A percentile compares a stretch with the other conserved stretches of the same genome.
phyloP scores from a whole-genome alignment of 768 basidiomycete species.

The Mycena polygramma region DNA sequence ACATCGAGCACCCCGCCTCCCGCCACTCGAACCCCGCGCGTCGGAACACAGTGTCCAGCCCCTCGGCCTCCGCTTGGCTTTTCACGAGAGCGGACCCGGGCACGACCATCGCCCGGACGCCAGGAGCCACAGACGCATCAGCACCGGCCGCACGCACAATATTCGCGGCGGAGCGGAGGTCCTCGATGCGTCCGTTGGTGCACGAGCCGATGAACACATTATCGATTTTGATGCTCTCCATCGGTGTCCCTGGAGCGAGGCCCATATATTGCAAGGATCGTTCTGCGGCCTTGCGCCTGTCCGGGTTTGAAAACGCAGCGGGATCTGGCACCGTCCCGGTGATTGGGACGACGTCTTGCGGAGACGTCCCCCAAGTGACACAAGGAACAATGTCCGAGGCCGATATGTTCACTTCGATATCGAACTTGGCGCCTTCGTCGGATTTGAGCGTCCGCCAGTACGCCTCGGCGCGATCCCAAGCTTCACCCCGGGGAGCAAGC shows the following conservation, averaged over 20 bases:
- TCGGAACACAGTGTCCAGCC: slow-evolving; percentile 86
- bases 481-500: slow-evolving; percentile 83
- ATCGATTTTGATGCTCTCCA: slow-evolving; percentile 84
- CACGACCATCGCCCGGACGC: slow-evolving; percentile 89
- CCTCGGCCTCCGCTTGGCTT: slow-evolving; percentile 90
- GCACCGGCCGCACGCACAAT: slow-evolving; percentile 81
- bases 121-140: slow-evolving; percentile 78
- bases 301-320: slow-evolving; percentile 68
- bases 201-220: slow-evolving; percentile 95
- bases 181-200: slow-evolving; percentile 94
- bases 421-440: slow-evolving; percentile 87
- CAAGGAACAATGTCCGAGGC: slow-evolving; percentile 91
- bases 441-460: slow-evolving; percentile 87
- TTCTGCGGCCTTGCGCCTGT: slow-evolving; percentile 74
- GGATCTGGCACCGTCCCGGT: slow-evolving; percentile 87
- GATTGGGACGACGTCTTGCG: slow-evolving; percentile 89
- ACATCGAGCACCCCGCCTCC: slow-evolving; percentile 96
- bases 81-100: slow-evolving; percentile 94
- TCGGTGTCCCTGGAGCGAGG: slow-evolving; percentile 77
- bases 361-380: slow-evolving; percentile 93
- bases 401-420: slow-evolving; percentile 81
- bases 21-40: slow-evolving; percentile 95
- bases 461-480: slow-evolving; percentile 85
- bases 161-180: slow-evolving; percentile 88
- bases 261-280: slow-evolving; percentile 90